Conservation (phyloP, 179 eudicot species). For the Drosera spatulata region DNA sequence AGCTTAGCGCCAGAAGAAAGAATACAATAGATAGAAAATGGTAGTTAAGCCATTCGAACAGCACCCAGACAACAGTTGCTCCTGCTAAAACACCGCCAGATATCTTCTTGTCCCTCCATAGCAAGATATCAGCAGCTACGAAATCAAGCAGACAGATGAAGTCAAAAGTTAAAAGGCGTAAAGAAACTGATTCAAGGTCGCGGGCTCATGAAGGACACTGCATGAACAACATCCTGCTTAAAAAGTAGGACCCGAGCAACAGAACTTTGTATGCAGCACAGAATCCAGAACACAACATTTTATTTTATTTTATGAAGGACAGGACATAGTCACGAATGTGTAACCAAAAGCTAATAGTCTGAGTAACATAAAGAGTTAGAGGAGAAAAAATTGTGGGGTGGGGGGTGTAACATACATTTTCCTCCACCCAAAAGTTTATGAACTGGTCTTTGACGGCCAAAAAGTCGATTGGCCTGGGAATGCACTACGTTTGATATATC, state of each 20-base stretch:
- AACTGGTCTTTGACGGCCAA: constrained; percentile 80
- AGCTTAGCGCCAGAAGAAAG: constrained; percentile 43
- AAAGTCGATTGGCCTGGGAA: constrained; percentile 57
- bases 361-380: neutral
- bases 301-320: no score
- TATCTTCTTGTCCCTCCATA: constrained; percentile 98
- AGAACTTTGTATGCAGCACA: no score
- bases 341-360: neutral
- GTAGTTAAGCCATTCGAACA: constrained; percentile 92
- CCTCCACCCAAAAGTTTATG: constrained; percentile 85
- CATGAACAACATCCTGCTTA: no score
- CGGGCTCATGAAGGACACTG: no score
- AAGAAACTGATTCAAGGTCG: no score
- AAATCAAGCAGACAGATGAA: neutral
- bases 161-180: neutral
- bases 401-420: constrained; percentile 37
- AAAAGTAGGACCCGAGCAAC: no score
- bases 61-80: constrained; percentile 75
- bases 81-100: constrained; percentile 57
- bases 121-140: constrained; percentile 90
- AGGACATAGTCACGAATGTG: neutral
- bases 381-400: neutral
- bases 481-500: constrained; percentile 37
- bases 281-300: no score
- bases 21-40: constrained; percentile 54